phyloP scores from a whole-genome alignment of 441 rosid species.

The Croton laevigatus region DNA sequence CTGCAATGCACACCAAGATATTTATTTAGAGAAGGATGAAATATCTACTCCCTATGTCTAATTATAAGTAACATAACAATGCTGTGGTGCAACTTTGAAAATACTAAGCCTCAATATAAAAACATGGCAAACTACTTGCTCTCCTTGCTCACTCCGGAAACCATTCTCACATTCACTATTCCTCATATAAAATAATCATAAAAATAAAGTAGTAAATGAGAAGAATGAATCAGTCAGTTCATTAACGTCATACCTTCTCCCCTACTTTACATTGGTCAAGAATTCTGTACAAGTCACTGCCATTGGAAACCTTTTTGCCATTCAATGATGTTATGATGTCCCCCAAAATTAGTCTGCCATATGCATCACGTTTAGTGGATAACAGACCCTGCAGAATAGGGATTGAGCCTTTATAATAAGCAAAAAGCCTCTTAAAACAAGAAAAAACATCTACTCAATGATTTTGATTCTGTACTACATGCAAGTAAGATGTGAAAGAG shows the following conservation, averaged over 20 bases:
- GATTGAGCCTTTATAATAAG: not conserved
- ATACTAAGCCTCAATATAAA: not conserved
- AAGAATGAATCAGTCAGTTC: not conserved
- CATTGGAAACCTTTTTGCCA: slow-evolving; percentile 73
- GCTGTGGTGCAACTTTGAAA: not conserved
- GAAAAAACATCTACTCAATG: slow-evolving; percentile 1
- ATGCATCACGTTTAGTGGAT: slow-evolving; percentile 84
- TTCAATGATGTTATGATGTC: slow-evolving; percentile 91
- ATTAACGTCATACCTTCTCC: slow-evolving; percentile 50
- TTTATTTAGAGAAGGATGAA: not conserved
- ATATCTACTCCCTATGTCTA: not conserved
- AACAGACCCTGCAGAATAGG: slow-evolving; percentile 62
- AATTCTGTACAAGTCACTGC: slow-evolving; percentile 91
- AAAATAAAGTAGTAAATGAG: not conserved
- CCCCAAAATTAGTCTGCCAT: slow-evolving; percentile 87
- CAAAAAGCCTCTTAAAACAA: slow-evolving; percentile 3
- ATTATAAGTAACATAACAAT: not conserved
- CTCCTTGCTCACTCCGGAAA: not conserved
- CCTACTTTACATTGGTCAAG: slow-evolving; percentile 96
- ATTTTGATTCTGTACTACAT: slow-evolving; percentile 6
- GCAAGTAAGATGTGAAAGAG: slow-evolving; percentile 8
- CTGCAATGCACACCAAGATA: not conserved
- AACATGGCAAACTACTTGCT: not conserved
- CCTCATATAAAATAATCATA: not conserved
- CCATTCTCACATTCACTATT: not conserved